These are phyloP conservation scores for Podospora pseudopauciseta DNA, from an alignment of 495 filamentous ascomycete species.

Conservation along the genomic window DNA sequence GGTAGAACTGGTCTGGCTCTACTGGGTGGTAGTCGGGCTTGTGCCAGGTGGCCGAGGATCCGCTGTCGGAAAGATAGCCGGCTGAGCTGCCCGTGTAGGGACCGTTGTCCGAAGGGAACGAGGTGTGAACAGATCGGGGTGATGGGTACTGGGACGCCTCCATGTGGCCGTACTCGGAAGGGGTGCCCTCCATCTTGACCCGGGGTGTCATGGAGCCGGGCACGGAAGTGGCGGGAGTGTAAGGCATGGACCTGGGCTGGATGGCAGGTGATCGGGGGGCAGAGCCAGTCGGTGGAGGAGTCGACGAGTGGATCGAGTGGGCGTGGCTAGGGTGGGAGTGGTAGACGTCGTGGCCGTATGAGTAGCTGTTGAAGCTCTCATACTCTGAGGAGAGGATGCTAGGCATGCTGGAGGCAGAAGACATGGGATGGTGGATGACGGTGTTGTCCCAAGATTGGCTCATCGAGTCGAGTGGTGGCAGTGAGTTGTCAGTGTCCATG, in stretches of 20 bases:
- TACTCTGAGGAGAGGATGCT: constrained; percentile 52
- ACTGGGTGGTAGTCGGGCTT: constrained; percentile 45
- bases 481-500: constrained; percentile 41
- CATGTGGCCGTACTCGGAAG: constrained; percentile 38
- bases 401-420: constrained; percentile 41
- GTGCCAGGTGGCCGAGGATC: constrained; percentile 43
- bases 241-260: constrained; percentile 34
- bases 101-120: constrained; percentile 37
- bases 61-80: constrained; percentile 49
- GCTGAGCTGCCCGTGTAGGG: constrained; percentile 39
- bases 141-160: constrained; percentile 50
- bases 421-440: constrained; percentile 37
- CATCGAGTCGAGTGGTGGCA: constrained; percentile 44
- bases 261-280: constrained; percentile 44
- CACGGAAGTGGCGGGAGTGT: constrained; percentile 36
- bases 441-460: constrained; percentile 42
- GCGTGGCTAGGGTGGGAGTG: constrained; percentile 44
- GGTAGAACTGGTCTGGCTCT: constrained; percentile 43
- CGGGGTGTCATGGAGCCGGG: constrained; percentile 38
- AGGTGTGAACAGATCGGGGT: constrained; percentile 42
- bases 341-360: constrained; percentile 50
- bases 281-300: constrained; percentile 38
- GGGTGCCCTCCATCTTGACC: constrained; percentile 49
- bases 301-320: constrained; percentile 41
- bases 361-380: constrained; percentile 48